Conservation (phyloP, 345 rosid genomes). For the Camelina neglecta region DNA sequence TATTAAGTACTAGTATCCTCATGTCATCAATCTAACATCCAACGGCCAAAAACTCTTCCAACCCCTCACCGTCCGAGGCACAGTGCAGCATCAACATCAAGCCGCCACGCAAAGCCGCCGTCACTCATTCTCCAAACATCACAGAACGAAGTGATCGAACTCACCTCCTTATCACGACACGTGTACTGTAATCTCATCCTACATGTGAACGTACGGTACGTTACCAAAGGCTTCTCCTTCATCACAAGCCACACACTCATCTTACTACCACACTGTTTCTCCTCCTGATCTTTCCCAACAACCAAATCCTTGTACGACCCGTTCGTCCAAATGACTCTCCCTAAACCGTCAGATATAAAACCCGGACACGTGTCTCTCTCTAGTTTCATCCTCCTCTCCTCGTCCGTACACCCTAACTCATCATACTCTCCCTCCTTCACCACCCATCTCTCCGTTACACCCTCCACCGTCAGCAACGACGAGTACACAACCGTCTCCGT, state of each 20-base stretch:
- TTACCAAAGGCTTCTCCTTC: slow-evolving; percentile 50
- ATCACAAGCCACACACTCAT: slow-evolving; percentile 65
- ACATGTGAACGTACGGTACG: slow-evolving; percentile 61
- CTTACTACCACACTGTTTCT: slow-evolving; percentile 10
- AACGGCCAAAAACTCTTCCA: slow-evolving; percentile 5
- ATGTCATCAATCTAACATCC: not conserved
- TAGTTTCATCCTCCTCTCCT: slow-evolving; percentile 56
- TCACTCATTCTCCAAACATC: slow-evolving; percentile 77
- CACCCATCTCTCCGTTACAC: slow-evolving; percentile 63
- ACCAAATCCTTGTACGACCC: slow-evolving; percentile 62
- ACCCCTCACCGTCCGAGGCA: slow-evolving; percentile 40
- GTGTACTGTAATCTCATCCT: slow-evolving; percentile 66
- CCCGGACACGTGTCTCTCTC: slow-evolving; percentile 80
- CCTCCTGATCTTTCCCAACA: slow-evolving; percentile 26
- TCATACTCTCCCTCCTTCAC: slow-evolving; percentile 39
- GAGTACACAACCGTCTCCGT: slow-evolving; percentile 28
- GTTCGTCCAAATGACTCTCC: slow-evolving; percentile 75
- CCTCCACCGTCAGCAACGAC: slow-evolving; percentile 70
- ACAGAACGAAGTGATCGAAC: slow-evolving; percentile 66
- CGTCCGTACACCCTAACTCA: slow-evolving; percentile 64
- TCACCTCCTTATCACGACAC: slow-evolving; percentile 48
- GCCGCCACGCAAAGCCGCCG: slow-evolving; percentile 83
- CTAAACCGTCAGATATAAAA: slow-evolving; percentile 65
- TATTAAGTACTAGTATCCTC: not conserved
- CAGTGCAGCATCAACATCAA: slow-evolving; percentile 76